Percentiles rank a stretch among this genome's conserved stretches.
Evolutionary conservation across 768 basidiomycete species (phyloP).

Genomic region (Megacollybia marginata): DNA sequence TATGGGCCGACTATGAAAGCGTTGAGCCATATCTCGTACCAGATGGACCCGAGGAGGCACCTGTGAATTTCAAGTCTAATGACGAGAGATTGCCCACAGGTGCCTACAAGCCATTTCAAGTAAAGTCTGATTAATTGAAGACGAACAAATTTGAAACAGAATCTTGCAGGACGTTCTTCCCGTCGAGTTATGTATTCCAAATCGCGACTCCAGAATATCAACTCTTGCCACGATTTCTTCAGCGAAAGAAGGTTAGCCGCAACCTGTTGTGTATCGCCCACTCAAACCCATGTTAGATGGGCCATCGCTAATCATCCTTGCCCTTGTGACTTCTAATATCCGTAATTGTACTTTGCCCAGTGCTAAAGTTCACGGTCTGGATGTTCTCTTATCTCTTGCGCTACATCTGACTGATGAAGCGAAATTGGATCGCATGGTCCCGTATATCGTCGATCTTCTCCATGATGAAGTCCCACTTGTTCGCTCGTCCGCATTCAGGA

Average conservation of each 20-base stretch:
- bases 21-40: constrained; percentile 62
- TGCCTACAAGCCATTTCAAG: constrained; percentile 53
- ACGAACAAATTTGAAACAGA: too few species aligned
- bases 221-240: not conserved
- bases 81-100: constrained; percentile 33
- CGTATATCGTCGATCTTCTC: constrained; percentile 83
- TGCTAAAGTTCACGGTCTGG: constrained; percentile 79
- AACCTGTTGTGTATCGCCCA: not conserved
- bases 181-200: constrained; percentile 44
- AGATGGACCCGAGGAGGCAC: constrained; percentile 36
- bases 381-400: constrained; percentile 77
- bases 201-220: constrained; percentile 36
- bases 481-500: constrained; percentile 69
- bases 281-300: constrained; percentile 48
- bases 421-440: constrained; percentile 87
- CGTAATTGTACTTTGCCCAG: constrained; percentile 82
- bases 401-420: constrained; percentile 89
- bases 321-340: constrained; percentile 81
- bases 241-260: too few species aligned
- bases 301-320: constrained; percentile 81
- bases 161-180: constrained; percentile 63
- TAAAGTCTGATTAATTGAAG: constrained; percentile 14
- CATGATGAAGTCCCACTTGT: constrained; percentile 83
- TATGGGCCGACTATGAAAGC: constrained; percentile 85
- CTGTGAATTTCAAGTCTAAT: constrained; percentile 51